Evolutionary conservation across 768 basidiomycete genomes (phyloP).

Genomic region (Lentinula boryana): DNA sequence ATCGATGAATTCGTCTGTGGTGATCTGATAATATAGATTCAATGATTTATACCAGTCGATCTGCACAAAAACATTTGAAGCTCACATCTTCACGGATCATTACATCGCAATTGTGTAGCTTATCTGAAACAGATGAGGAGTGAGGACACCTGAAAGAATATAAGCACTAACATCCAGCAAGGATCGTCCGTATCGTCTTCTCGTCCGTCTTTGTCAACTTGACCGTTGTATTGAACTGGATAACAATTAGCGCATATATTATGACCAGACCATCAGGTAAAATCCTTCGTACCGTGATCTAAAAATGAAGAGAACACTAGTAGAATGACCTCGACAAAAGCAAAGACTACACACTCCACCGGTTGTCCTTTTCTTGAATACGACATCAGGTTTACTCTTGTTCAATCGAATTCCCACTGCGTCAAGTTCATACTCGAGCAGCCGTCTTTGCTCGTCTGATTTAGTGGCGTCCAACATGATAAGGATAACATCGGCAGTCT

Average conservation of each 20-base stretch:
- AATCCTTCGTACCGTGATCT: slow-evolving; percentile 64
- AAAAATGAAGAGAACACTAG: not conserved
- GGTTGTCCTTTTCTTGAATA: slow-evolving; percentile 89
- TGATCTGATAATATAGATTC: slow-evolving; percentile 51
- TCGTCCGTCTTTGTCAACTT: slow-evolving; percentile 94
- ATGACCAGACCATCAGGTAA: too few relatives aligned
- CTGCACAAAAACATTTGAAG: not conserved
- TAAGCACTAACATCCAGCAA: slow-evolving; percentile 68
- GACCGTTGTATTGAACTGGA: slow-evolving; percentile 80
- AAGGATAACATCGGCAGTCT: slow-evolving; percentile 90
- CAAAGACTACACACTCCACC: slow-evolving; percentile 64
- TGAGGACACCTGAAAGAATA: not conserved
- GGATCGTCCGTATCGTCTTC: slow-evolving; percentile 86
- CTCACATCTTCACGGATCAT: slow-evolving; percentile 97
- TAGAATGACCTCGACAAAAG: not conserved
- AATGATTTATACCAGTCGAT: not conserved
- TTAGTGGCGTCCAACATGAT: slow-evolving; percentile 93
- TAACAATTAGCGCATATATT: not conserved
- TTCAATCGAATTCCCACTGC: slow-evolving; percentile 96
- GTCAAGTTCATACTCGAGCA: slow-evolving; percentile 91
- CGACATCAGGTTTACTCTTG: slow-evolving; percentile 84
- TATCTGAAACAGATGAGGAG: slow-evolving; percentile 41
- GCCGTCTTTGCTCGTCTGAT: slow-evolving; percentile 81
- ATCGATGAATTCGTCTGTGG: slow-evolving; percentile 96
- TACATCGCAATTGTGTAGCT: slow-evolving; percentile 91